Evolutionary conservation across 192 early-diverging fungal genomes (phyloP), one percentile per base, ranked within the genome.

Genomic region (Entophlyctis helioformis): DNA sequence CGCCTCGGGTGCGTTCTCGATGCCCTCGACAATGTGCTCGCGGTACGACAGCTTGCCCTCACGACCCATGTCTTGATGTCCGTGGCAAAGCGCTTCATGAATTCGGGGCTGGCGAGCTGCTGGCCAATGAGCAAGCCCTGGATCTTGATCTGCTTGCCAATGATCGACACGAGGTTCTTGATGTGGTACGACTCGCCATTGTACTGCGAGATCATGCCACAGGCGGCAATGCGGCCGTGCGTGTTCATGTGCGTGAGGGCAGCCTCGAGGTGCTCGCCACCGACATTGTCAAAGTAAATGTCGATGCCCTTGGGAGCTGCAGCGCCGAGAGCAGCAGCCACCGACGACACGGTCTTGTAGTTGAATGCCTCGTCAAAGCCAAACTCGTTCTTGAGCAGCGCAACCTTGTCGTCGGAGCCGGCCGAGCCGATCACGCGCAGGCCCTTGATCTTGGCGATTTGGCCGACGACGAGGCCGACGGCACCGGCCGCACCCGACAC

Each of bases 331-430:
- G 69, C 72, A 0, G 50, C 57, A 0, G 54, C 44, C 18, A 57
- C 40, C 31, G 54, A 47, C n/a, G 63, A 68, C 6, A 62, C 69
- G 2, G 75, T 88, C 61, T 91, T 95, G 81, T 95, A 95, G 71
- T 95, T 95, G 71, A 95, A 85, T 11, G 71, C 91, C 2, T 65
- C 84, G 59, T 95, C 87, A 33, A 83, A 84, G 6, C 82, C 82
- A 36, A 81, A 52, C 29, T 71, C 67, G 4, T 69, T 59, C 44
- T 71, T 69, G 16, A 91, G 67, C 50, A 70, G 77, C 15, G 57
- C 67, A 18, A 84, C 80, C 56, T 96, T 96, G 1, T 87, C 85
- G 51, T 91, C 86, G 1, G 75, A 71, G 7, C 88, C 86, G 10
- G 86, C 85, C 21, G 75, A 75, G 22, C 87, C 92, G 29, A 96